Evolutionary conservation across 257 asterid species (phyloP).

Genomic region (Scutellaria minor): DNA sequence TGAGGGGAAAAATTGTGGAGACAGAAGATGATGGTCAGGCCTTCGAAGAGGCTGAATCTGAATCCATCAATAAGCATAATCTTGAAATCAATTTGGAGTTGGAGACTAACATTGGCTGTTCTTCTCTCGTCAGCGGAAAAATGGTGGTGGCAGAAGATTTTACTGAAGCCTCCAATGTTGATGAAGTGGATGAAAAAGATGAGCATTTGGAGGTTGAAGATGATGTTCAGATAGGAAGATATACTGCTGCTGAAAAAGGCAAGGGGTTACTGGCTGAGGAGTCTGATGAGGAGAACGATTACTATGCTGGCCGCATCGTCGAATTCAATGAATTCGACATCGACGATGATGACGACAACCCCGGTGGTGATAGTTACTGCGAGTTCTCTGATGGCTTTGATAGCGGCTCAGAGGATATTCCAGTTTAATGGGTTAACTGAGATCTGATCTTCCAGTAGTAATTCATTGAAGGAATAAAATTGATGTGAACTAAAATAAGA

Average conservation of each 20-base stretch:
- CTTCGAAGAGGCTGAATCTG: background rate
- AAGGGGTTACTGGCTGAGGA: slow-evolving; percentile 14
- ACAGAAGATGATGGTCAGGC: background rate
- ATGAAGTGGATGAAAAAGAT: background rate
- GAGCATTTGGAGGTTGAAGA: slow-evolving; percentile 15
- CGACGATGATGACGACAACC: background rate
- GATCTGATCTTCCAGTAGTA: background rate
- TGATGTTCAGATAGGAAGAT: background rate
- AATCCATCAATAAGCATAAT: slow-evolving; percentile 26
- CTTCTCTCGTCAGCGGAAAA: background rate
- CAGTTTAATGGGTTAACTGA: background rate
- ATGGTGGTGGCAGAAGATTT: background rate
- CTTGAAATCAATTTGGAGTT: slow-evolving; percentile 13
- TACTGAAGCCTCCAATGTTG: background rate
- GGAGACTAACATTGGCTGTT: background rate
- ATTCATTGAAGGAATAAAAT: background rate
- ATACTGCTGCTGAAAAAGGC: slow-evolving; percentile 15
- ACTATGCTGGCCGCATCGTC: background rate
- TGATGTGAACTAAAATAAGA: background rate
- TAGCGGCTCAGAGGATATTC: slow-evolving; percentile 19
- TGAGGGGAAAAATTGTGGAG: background rate
- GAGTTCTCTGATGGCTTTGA: slow-evolving; percentile 27
- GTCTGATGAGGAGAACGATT: background rate
- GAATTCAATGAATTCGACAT: background rate
- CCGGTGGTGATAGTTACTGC: slow-evolving; percentile 20